Percentiles rank a stretch among this genome's conserved stretches.
Conservation (phyloP, 2,329 filamentous ascomycete genomes). For the Daldinia sp. region DNA sequence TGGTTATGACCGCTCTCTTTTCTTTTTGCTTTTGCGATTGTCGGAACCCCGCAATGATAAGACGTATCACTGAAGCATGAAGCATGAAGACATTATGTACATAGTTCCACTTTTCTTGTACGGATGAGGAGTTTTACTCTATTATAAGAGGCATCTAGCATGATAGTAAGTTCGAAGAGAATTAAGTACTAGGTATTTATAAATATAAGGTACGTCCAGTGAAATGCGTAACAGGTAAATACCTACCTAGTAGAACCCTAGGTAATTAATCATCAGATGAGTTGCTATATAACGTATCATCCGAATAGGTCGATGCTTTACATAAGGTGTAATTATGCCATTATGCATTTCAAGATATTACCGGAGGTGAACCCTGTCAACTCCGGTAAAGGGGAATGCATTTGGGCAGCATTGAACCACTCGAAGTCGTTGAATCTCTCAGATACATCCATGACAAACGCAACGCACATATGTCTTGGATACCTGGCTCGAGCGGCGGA, state of each 20-base stretch:
- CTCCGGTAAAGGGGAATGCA: background rate
- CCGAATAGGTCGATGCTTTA: too few relatives aligned
- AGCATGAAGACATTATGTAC: background rate
- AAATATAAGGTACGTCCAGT: background rate
- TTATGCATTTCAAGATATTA: background rate
- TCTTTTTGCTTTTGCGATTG: background rate
- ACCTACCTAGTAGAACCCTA: too few relatives aligned
- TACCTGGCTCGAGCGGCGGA: background rate
- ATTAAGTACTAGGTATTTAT: background rate
- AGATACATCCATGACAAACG: background rate
- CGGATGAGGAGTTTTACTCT: background rate
- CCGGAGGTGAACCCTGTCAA: background rate
- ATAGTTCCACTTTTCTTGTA: background rate
- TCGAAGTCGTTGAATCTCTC: background rate
- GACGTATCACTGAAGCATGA: constrained; percentile 1
- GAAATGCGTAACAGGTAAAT: background rate
- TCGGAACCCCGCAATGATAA: constrained; percentile 6
- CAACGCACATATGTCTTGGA: background rate
- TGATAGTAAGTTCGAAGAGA: background rate
- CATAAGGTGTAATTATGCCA: background rate
- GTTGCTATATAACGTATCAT: too few relatives aligned
- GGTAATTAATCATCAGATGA: too few relatives aligned
- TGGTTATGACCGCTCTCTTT: background rate
- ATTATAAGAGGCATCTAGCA: background rate
- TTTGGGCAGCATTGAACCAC: background rate